phyloP scores from a whole-genome alignment of 495 filamentous ascomycete genomes.

The Aspergillus homomorphus region DNA sequence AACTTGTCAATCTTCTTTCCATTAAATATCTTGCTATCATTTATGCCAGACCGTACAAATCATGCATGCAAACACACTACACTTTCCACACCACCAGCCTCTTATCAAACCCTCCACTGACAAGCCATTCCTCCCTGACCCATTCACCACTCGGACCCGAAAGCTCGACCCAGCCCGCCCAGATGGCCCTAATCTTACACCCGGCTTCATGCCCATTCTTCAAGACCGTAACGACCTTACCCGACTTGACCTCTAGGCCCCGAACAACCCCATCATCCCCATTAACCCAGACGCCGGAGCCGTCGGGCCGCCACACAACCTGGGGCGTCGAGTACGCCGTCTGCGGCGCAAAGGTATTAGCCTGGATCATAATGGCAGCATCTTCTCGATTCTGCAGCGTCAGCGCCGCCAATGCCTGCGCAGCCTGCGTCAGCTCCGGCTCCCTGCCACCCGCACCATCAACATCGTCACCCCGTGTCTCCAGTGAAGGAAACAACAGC shows the following conservation, averaged over 20 bases:
- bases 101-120: slow-evolving; percentile 71
- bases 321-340: slow-evolving; percentile 65
- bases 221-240: slow-evolving; percentile 52
- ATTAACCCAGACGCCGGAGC: slow-evolving; percentile 66
- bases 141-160: slow-evolving; percentile 25
- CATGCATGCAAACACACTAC: slow-evolving; percentile 1
- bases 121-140: slow-evolving; percentile 51
- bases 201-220: slow-evolving; percentile 55
- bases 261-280: slow-evolving; percentile 65
- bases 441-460: slow-evolving; percentile 4
- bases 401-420: slow-evolving; percentile 48
- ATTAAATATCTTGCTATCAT: neutral
- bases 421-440: slow-evolving; percentile 42
- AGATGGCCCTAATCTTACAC: slow-evolving; percentile 63
- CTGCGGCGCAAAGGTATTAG: slow-evolving; percentile 63
- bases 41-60: neutral
- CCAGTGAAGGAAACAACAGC: slow-evolving; percentile 47
- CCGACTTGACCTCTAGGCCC: slow-evolving; percentile 59
- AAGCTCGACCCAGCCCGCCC: slow-evolving; percentile 52
- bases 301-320: slow-evolving; percentile 63
- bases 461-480: slow-evolving; percentile 1
- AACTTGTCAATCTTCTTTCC: slow-evolving; percentile 1
- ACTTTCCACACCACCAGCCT: slow-evolving; percentile 58
- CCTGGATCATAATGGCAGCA: slow-evolving; percentile 56
- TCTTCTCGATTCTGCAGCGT: slow-evolving; percentile 55